Evolutionary conservation across 108 stramenopile genomes (phyloP).

Genomic region (Cylindrotheca closterium): DNA sequence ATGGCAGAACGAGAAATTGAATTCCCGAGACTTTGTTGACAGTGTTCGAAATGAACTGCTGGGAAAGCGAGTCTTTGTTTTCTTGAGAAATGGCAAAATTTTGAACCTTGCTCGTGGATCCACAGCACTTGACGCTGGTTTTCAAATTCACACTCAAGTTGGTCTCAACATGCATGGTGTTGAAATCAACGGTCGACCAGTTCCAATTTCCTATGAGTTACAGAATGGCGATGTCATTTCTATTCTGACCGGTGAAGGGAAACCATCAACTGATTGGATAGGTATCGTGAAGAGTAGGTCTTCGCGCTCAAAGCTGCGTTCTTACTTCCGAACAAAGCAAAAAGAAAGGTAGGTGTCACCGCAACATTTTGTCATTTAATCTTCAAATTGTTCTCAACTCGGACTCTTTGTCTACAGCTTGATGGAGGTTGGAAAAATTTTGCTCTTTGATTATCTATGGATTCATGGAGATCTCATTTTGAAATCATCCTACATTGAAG

Average conservation of each 20-base stretch:
- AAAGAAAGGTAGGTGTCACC: constrained; percentile 41
- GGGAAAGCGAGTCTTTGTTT: constrained; percentile 92
- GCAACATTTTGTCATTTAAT: background rate
- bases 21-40: constrained; percentile 84
- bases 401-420: constrained; percentile 13
- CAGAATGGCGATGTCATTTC: constrained; percentile 91
- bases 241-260: constrained; percentile 75
- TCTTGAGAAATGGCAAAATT: constrained; percentile 87
- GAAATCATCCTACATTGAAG: constrained; percentile 54
- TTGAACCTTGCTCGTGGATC: constrained; percentile 87
- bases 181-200: constrained; percentile 86
- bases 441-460: constrained; percentile 74
- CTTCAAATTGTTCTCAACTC: background rate
- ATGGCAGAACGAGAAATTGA: constrained; percentile 83
- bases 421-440: constrained; percentile 67
- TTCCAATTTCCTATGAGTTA: constrained; percentile 78
- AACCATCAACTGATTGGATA: constrained; percentile 83
- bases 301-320: constrained; percentile 79
- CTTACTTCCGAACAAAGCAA: constrained; percentile 78
- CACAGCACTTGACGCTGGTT: constrained; percentile 90
- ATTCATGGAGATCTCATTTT: constrained; percentile 64
- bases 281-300: constrained; percentile 80
- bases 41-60: constrained; percentile 83
- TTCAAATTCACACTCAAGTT: constrained; percentile 90
- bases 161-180: constrained; percentile 87